Conservation (phyloP, 2,329 filamentous ascomycete species). For the Clathrospora elynae region DNA sequence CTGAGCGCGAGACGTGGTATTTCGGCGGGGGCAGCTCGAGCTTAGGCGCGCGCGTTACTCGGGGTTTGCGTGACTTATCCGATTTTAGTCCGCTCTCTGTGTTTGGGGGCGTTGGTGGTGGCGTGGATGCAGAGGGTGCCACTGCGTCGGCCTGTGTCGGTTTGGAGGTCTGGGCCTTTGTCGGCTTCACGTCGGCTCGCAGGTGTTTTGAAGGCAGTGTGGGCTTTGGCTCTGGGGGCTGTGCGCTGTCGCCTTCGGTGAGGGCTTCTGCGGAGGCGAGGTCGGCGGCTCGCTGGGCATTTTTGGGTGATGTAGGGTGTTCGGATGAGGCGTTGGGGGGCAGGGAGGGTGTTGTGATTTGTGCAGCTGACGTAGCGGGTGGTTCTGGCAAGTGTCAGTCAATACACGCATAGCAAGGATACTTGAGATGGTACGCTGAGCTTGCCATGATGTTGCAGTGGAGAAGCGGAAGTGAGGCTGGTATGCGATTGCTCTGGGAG, state of each 20-base stretch:
- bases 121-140: slow-evolving; percentile 5
- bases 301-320: slow-evolving; percentile 41
- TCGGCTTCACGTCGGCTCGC: slow-evolving; percentile 12
- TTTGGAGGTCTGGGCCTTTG: slow-evolving; percentile 11
- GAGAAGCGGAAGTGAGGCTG: slow-evolving; percentile 52
- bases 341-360: slow-evolving; percentile 25
- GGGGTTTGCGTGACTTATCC: slow-evolving; percentile 8
- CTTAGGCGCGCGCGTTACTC: slow-evolving; percentile 4
- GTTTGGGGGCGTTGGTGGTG: slow-evolving; percentile 5
- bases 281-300: slow-evolving; percentile 36
- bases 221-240: slow-evolving; percentile 31
- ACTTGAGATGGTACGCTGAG: slow-evolving; percentile 28
- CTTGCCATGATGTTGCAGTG: slow-evolving; percentile 33
- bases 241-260: slow-evolving; percentile 42
- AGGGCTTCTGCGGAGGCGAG: slow-evolving; percentile 42
- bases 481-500: slow-evolving; percentile 45
- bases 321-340: slow-evolving; percentile 26
- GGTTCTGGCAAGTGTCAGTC: slow-evolving; percentile 12
- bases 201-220: slow-evolving; percentile 24
- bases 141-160: slow-evolving; percentile 4
- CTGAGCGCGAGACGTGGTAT: slow-evolving; percentile 75
- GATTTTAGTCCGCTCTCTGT: slow-evolving; percentile 12
- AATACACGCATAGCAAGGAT: neutral
- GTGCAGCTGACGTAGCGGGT: slow-evolving; percentile 39
- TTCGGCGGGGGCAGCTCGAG: slow-evolving; percentile 45